Percentiles rank a stretch among this genome's conserved stretches.
Evolutionary conservation across 2,329 filamentous ascomycete species (phyloP).

Genomic region (Talaromyces sp.): DNA sequence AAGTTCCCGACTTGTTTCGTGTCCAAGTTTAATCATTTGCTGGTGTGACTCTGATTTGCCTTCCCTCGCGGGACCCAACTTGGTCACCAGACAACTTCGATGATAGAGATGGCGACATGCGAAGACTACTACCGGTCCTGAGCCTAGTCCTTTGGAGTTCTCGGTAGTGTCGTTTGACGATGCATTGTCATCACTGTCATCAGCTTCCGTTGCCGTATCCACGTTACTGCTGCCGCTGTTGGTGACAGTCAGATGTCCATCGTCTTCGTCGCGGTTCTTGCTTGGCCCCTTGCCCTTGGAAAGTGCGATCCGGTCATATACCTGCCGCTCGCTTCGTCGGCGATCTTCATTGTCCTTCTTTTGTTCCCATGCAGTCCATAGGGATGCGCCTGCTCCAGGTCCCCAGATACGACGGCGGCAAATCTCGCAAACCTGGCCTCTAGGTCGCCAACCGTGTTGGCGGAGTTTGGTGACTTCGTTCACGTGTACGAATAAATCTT

Average conservation of each 20-base stretch:
- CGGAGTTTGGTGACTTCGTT: conserved; percentile 69
- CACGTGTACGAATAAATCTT: conserved; percentile 83
- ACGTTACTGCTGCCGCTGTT: conserved; percentile 14
- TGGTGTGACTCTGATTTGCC: background rate
- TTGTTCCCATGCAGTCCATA: conserved; percentile 80
- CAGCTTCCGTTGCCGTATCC: background rate
- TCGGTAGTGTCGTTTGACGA: background rate
- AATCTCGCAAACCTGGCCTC: conserved; percentile 80
- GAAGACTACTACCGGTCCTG: conserved; percentile 43
- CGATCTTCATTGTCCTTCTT: conserved; percentile 41
- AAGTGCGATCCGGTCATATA: conserved; percentile 28
- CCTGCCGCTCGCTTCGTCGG: conserved; percentile 28
- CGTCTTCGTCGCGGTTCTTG: conserved; percentile 17
- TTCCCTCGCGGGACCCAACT: conserved; percentile 17
- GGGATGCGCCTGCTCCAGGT: conserved; percentile 70
- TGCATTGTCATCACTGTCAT: conserved; percentile 2
- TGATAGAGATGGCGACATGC: conserved; percentile 51
- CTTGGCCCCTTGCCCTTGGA: conserved; percentile 40
- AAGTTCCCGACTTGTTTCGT: conserved; percentile 29
- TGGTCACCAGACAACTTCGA: conserved; percentile 41
- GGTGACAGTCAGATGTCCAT: conserved; percentile 13
- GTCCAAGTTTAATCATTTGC: conserved; percentile 1
- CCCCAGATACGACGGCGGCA: conserved; percentile 86
- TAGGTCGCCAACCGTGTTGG: conserved; percentile 83
- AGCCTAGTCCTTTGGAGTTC: conserved; percentile 1